Evolutionary conservation across 164 flowering plant species (phyloP).

Genomic region (Vitis riparia): DNA sequence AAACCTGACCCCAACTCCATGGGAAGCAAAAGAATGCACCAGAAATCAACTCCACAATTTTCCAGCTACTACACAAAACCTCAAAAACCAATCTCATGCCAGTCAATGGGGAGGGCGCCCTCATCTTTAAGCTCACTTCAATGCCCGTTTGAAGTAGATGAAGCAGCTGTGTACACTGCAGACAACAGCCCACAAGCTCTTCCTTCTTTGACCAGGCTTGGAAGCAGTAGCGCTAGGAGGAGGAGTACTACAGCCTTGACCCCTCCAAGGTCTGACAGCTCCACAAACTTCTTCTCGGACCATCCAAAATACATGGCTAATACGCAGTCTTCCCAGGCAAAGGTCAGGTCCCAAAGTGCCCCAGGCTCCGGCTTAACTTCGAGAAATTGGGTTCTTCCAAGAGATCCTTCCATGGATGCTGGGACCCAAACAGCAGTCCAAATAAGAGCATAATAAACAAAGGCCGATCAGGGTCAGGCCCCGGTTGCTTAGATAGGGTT

Average conservation of each 20-base stretch:
- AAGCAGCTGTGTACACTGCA: constrained; percentile 32
- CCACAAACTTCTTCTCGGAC: constrained; percentile 22
- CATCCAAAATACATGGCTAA: constrained; percentile 83
- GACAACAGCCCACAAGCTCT: constrained; percentile 60
- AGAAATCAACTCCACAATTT: constrained; percentile 29
- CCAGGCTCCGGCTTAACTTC: constrained; percentile 73
- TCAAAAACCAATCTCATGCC: constrained; percentile 35
- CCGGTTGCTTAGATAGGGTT: constrained; percentile 11
- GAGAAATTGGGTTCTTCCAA: constrained; percentile 41
- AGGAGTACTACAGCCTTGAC: constrained; percentile 37
- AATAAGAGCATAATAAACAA: constrained; percentile 13
- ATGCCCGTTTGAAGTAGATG: constrained; percentile 28
- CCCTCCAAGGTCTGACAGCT: constrained; percentile 56
- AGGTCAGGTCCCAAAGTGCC: constrained; percentile 78
- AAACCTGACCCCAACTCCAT: constrained; percentile 50
- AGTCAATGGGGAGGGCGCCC: constrained; percentile 36
- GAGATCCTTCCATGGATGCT: constrained; percentile 27
- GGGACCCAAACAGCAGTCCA: constrained; percentile 23
- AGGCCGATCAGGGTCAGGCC: constrained; percentile 3
- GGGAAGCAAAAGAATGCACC: constrained; percentile 17
- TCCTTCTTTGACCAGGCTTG: constrained; percentile 51
- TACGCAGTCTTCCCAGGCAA: constrained; percentile 78
- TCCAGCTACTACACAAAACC: constrained; percentile 43
- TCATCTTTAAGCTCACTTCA: constrained; percentile 36
- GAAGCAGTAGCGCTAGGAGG: constrained; percentile 34